These are phyloP conservation scores for Avena sativa DNA, from an alignment of 176 grass and related monocot genomes.

Conservation along the genomic window DNA sequence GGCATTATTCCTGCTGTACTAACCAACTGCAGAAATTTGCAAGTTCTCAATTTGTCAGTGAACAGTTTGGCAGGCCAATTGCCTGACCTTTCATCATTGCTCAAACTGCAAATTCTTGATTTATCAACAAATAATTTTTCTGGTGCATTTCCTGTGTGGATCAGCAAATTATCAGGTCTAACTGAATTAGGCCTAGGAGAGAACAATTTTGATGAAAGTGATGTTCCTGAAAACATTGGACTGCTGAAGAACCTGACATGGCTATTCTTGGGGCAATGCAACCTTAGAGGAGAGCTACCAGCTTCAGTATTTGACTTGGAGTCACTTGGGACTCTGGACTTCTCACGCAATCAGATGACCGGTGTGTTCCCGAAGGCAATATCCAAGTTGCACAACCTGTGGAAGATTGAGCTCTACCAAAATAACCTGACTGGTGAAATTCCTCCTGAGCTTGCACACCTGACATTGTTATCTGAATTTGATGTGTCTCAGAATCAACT, in stretches of 20 bases:
- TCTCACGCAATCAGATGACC: conserved; percentile 88
- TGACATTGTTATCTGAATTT: conserved; percentile 80
- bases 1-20: conserved; percentile 63
- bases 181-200: conserved; percentile 75
- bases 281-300: conserved; percentile 80
- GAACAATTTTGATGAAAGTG: conserved; percentile 69
- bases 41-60: conserved; percentile 78
- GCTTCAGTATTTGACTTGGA: conserved; percentile 62
- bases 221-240: conserved; percentile 80
- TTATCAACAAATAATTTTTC: conserved; percentile 79
- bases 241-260: conserved; percentile 79
- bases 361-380: conserved; percentile 72
- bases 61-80: conserved; percentile 72
- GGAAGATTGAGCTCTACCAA: conserved; percentile 97
- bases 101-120: conserved; percentile 76
- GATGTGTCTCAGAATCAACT: conserved; percentile 92
- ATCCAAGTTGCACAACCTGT: conserved; percentile 72
- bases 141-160: conserved; percentile 77
- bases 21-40: conserved; percentile 74
- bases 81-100: conserved; percentile 75
- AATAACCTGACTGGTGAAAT: conserved; percentile 95
- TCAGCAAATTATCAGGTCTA: conserved; percentile 58
- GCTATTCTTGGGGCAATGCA: conserved; percentile 89
- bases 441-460: conserved; percentile 66
- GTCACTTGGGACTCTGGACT: conserved; percentile 79